Percentiles rank a stretch among this genome's conserved stretches.
Evolutionary conservation across 331 rosid genomes (phyloP).

Genomic region (Acacia concinna): DNA sequence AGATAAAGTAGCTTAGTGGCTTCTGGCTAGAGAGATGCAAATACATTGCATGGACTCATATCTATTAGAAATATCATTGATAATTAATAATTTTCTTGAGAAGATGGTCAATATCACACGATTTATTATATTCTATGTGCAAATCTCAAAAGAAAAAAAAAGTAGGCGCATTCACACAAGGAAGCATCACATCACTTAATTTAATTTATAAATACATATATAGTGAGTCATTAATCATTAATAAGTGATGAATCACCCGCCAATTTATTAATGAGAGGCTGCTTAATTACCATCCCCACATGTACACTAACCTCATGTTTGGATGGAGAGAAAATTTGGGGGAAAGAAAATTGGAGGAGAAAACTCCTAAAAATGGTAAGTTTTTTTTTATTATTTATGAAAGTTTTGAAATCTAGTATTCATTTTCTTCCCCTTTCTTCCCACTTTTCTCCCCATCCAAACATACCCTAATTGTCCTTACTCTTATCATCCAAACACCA

Average conservation of each 20-base stretch:
- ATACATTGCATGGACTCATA: background rate
- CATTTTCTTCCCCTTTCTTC: too few species aligned
- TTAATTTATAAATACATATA: too few species aligned
- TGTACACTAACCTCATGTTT: too few species aligned
- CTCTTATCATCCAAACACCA: too few species aligned
- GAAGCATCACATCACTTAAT: background rate
- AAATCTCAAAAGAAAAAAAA: background rate
- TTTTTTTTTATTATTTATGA: too few species aligned
- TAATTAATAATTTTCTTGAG: background rate
- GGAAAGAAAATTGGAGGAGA: too few species aligned
- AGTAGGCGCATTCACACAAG: background rate
- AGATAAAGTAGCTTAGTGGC: background rate
- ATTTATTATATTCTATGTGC: background rate
- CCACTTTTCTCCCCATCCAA: too few species aligned
- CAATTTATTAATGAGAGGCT: background rate
- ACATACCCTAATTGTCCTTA: too few species aligned
- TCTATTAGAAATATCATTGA: background rate
- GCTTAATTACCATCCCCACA: too few species aligned
- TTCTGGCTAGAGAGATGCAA: background rate
- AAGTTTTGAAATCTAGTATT: too few species aligned
- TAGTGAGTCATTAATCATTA: background rate
- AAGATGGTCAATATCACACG: background rate
- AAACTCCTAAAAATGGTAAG: too few species aligned
- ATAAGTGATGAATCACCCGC: background rate
- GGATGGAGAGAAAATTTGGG: too few species aligned